phyloP scores from a whole-genome alignment of 305 asterid genomes.

The Fraxinus dipetala region DNA sequence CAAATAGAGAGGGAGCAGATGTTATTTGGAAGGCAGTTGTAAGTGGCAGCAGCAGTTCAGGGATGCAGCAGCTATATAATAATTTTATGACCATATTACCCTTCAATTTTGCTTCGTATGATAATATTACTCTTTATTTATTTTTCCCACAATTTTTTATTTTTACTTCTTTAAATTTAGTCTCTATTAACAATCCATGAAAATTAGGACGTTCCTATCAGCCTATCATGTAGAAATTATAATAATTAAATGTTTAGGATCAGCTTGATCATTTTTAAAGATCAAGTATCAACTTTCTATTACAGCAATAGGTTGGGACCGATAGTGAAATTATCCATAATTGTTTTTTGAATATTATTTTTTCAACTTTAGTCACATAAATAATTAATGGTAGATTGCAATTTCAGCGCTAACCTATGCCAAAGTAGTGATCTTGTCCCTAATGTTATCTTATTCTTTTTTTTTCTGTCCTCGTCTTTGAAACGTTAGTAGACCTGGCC shows the following conservation, averaged over 20 bases:
- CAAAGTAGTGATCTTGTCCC: neutral
- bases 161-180: neutral
- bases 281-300: neutral
- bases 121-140: neutral
- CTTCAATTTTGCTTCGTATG: conserved; percentile 7
- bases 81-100: conserved; percentile 33
- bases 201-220: neutral
- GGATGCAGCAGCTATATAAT: conserved; percentile 24
- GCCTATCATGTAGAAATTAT: neutral
- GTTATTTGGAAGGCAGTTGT: conserved; percentile 18
- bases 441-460: no score
- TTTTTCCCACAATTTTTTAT: neutral
- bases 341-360: neutral
- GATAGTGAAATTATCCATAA: neutral
- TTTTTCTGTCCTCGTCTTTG: neutral
- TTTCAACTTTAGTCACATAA: neutral
- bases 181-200: neutral
- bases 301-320: neutral
- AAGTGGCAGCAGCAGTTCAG: conserved; percentile 15
- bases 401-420: neutral
- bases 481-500: neutral
- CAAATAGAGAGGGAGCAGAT: conserved; percentile 6
- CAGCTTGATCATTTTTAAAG: neutral
- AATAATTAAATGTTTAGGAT: neutral
- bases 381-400: no score